Percentiles rank a stretch among this genome's conserved stretches.
phyloP scores from a whole-genome alignment of 176 grass and related monocot genomes.

The Pharus latifolius region DNA sequence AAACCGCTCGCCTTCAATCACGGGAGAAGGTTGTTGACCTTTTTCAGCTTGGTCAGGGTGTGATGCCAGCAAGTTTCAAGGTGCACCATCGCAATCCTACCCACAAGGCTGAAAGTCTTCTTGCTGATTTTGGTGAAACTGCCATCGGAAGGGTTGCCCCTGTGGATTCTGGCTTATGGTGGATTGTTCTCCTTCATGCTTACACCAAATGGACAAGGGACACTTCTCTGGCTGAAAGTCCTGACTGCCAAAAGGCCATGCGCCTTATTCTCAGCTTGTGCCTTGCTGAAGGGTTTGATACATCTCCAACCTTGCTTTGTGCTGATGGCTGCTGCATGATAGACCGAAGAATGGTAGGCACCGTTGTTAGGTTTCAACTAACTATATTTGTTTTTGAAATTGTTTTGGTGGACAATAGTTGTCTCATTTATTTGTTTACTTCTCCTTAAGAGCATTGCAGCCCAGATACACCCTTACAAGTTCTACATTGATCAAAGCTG shows the following conservation, averaged over 20 bases:
- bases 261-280: slow-evolving; percentile 72
- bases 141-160: slow-evolving; percentile 91
- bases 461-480: background rate
- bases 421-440: background rate
- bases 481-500: background rate
- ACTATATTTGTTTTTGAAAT: background rate
- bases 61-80: slow-evolving; percentile 92
- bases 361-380: background rate
- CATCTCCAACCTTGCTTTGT: slow-evolving; percentile 88
- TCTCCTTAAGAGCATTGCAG: background rate
- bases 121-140: slow-evolving; percentile 92
- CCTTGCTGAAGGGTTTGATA: slow-evolving; percentile 93
- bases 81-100: slow-evolving; percentile 34
- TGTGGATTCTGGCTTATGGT: slow-evolving; percentile 93
- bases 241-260: slow-evolving; percentile 63
- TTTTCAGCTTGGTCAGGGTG: slow-evolving; percentile 74
- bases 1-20: slow-evolving; percentile 72
- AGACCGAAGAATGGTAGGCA: slow-evolving; percentile 76
- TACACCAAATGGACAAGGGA: slow-evolving; percentile 69
- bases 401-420: background rate
- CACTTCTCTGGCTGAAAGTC: slow-evolving; percentile 48
- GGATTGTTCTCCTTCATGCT: slow-evolving; percentile 84
- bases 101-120: slow-evolving; percentile 41
- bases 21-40: slow-evolving; percentile 68
- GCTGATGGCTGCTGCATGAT: slow-evolving; percentile 90